These are phyloP conservation scores for Ichthyophthirius multifiliis DNA, from an alignment of 169 alveolate species.

Conservation along the genomic window DNA sequence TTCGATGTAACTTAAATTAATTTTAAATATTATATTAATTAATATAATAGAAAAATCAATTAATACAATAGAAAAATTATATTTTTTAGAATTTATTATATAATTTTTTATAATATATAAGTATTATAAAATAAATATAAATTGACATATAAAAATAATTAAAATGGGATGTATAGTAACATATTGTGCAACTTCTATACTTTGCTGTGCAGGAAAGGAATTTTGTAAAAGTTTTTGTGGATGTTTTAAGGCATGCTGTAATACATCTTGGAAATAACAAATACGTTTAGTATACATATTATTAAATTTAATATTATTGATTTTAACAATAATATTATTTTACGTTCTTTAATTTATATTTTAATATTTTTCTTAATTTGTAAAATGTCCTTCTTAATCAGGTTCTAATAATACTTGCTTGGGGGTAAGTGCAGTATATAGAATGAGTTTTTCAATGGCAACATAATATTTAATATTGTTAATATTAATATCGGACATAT, in stretches of 20 bases:
- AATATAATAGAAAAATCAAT: no score
- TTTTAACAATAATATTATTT: constrained; percentile 8
- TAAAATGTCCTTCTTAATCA: not conserved
- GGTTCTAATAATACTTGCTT: not conserved
- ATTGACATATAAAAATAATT: no score
- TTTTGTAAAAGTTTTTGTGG: not conserved
- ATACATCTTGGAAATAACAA: not conserved
- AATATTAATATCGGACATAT: not conserved
- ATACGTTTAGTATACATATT: constrained; percentile 26
- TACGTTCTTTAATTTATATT: constrained; percentile 4
- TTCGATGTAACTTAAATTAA: no score
- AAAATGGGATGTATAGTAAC: no score
- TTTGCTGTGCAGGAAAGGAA: constrained; percentile 8
- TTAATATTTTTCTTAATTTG: not conserved
- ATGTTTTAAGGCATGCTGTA: not conserved
- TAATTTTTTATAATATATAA: no score
- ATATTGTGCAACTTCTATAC: not conserved
- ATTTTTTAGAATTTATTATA: no score
- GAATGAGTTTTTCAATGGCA: constrained; percentile 32
- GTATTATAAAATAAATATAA: no score
- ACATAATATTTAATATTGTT: constrained; percentile 14
- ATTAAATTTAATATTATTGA: not conserved
- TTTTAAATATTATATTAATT: no score
- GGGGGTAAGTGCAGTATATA: constrained; percentile 31
- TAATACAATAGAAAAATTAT: no score